Evolutionary conservation across 768 basidiomycete genomes (phyloP).

Genomic region (Xerocomus spinulosus): DNA sequence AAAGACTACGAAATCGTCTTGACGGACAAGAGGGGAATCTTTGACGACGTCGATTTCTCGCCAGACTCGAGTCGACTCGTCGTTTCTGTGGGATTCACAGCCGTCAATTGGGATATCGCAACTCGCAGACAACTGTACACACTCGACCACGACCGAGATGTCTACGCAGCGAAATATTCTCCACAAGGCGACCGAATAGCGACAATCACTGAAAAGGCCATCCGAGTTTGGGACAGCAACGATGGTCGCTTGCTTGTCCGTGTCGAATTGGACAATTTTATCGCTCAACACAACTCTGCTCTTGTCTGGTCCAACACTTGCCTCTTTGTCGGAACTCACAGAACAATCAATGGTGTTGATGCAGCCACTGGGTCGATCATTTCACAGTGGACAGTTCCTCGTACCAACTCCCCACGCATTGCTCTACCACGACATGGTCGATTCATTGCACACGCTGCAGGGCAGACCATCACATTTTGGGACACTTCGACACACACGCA

Average conservation of each 20-base stretch:
- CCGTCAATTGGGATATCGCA: not conserved
- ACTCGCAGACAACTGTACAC: not conserved
- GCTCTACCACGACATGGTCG: not conserved
- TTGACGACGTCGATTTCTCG: slow-evolving; percentile 2
- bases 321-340: not conserved
- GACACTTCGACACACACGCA: not conserved
- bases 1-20: not conserved
- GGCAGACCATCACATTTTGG: not conserved
- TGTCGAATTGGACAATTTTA: too few relatives aligned
- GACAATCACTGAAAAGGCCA: not conserved
- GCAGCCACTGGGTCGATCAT: not conserved
- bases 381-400: not conserved
- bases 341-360: not conserved
- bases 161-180: not conserved
- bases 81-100: not conserved
- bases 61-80: slow-evolving; percentile 4
- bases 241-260: not conserved
- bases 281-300: too few relatives aligned
- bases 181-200: not conserved
- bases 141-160: not conserved
- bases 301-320: not conserved
- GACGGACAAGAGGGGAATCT: not conserved
- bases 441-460: not conserved
- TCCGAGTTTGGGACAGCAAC: not conserved
- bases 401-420: not conserved